A percentile compares a stretch with the other conserved stretches of the same genome.
These are phyloP conservation scores for Hypoxylon sp. DNA, from an alignment of 2,329 filamentous ascomycete species.

Conservation along the genomic window DNA sequence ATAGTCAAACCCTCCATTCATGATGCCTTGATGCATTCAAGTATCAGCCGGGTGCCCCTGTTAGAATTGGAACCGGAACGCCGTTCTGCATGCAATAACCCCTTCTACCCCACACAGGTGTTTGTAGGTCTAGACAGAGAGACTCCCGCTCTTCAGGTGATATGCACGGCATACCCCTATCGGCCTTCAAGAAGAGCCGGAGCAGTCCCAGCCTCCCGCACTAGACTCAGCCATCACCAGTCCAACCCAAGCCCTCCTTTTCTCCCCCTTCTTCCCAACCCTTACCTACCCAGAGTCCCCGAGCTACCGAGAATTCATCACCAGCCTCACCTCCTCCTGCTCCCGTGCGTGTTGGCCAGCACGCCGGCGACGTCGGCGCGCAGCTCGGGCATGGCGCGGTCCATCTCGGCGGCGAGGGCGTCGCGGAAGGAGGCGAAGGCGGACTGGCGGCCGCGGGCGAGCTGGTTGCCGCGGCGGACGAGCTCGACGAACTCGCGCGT, in stretches of 20 bases:
- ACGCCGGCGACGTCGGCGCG: constrained; percentile 65
- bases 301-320: no score
- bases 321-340: constrained; percentile 26
- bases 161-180: no score
- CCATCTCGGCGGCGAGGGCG: constrained; percentile 70
- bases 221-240: background rate
- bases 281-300: background rate
- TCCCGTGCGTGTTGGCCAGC: constrained; percentile 61
- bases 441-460: constrained; percentile 72
- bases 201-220: background rate
- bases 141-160: background rate
- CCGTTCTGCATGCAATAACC: constrained; percentile 8
- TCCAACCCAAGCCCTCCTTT: constrained; percentile 5
- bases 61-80: constrained; percentile 20
- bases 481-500: constrained; percentile 80
- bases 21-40: background rate
- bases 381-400: constrained; percentile 70
- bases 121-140: background rate
- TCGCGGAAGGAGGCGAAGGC: constrained; percentile 73
- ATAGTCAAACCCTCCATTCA: constrained; percentile 14
- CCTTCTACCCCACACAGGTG: background rate
- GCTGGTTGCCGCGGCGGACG: constrained; percentile 73
- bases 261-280: constrained; percentile 36
- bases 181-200: background rate
- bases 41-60: background rate